phyloP scores from a whole-genome alignment of 345 rosid species.

The Eucalyptus marginata region DNA sequence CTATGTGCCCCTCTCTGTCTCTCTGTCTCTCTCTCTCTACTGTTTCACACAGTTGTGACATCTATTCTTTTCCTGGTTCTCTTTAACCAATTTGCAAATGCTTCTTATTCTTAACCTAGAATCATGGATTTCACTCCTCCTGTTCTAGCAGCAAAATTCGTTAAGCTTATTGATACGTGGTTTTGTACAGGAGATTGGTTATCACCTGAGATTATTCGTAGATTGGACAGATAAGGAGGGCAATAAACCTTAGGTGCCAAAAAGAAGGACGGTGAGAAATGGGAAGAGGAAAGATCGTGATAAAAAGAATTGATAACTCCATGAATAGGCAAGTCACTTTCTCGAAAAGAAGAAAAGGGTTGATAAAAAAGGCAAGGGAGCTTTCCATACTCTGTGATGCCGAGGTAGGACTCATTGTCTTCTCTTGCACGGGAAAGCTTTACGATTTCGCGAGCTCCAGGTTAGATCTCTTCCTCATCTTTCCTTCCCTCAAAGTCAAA shows the following conservation, averaged over 20 bases:
- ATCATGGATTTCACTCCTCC: not conserved
- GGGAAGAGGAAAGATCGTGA: not conserved
- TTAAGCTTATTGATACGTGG: not conserved
- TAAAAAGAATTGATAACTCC: not conserved
- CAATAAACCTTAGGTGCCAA: not conserved
- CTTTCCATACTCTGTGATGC: constrained; percentile 1
- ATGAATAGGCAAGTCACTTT: not conserved
- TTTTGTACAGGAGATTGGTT: not conserved
- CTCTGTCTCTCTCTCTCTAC: not conserved
- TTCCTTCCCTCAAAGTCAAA: not conserved
- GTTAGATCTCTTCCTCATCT: not conserved
- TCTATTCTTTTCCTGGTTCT: not conserved
- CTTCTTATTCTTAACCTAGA: not conserved
- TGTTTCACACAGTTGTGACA: not conserved
- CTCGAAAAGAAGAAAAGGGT: not conserved
- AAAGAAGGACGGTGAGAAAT: not conserved
- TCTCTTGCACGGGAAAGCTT: not conserved
- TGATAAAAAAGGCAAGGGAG: not conserved
- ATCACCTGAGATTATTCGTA: not conserved
- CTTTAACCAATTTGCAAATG: not conserved
- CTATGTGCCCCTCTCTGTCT: not conserved
- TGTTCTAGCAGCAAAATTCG: not conserved
- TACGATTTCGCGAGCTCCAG: not conserved
- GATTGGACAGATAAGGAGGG: not conserved
- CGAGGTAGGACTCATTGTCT: not conserved